These are phyloP conservation scores for Bombardia bombarda DNA, from an alignment of 495 filamentous ascomycete genomes.

Conservation along the genomic window DNA sequence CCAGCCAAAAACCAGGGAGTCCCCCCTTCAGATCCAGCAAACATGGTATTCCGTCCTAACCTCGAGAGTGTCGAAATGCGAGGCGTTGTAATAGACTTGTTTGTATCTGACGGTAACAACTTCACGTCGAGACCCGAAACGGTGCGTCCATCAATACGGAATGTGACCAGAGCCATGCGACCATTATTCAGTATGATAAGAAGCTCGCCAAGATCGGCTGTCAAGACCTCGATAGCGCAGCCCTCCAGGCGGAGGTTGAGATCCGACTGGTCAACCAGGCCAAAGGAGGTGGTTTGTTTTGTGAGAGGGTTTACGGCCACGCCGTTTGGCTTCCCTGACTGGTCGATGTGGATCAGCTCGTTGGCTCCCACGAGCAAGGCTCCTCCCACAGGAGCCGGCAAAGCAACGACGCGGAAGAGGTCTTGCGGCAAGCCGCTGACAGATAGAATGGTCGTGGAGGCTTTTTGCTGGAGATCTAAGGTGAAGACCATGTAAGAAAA, in stretches of 20 bases:
- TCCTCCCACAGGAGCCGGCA: slow-evolving; percentile 82
- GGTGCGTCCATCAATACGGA: slow-evolving; percentile 85
- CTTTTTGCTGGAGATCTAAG: slow-evolving; percentile 85
- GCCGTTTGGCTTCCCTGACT: slow-evolving; percentile 86
- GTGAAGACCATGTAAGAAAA: slow-evolving; percentile 90
- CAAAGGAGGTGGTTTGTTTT: slow-evolving; percentile 67
- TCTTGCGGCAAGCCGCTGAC: slow-evolving; percentile 82
- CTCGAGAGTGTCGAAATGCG: slow-evolving; percentile 60
- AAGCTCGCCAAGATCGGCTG: slow-evolving; percentile 66
- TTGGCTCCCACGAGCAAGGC: slow-evolving; percentile 80
- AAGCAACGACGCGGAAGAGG: slow-evolving; percentile 72
- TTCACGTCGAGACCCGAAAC: slow-evolving; percentile 76
- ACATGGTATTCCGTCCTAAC: slow-evolving; percentile 63
- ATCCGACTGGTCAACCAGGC: slow-evolving; percentile 76
- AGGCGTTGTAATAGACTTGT: slow-evolving; percentile 52
- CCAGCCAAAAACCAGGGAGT: slow-evolving; percentile 79
- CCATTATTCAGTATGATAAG: slow-evolving; percentile 77
- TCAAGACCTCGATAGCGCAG: slow-evolving; percentile 70
- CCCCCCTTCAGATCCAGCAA: slow-evolving; percentile 79
- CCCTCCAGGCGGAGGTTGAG: slow-evolving; percentile 73
- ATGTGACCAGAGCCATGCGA: slow-evolving; percentile 64
- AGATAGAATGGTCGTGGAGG: slow-evolving; percentile 86
- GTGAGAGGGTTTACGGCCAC: slow-evolving; percentile 92
- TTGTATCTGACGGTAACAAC: slow-evolving; percentile 49
- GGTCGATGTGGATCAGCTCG: slow-evolving; percentile 91